phyloP scores from a whole-genome alignment of 306 rosid genomes.

The Fragaria vesca region DNA sequence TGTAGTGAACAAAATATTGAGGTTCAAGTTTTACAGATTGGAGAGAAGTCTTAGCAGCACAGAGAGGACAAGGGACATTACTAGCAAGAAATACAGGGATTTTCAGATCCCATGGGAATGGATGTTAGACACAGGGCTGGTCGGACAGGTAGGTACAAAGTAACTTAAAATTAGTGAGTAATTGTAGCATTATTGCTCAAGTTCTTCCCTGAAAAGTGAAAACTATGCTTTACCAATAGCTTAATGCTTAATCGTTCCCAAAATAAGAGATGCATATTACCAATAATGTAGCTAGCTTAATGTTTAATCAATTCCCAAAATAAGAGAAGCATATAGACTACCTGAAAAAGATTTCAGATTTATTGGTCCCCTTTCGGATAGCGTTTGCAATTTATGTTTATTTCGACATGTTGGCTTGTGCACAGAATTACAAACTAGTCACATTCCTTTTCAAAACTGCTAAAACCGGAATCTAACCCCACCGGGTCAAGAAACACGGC shows the following conservation, averaged over 20 bases:
- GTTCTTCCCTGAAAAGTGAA: constrained; percentile 16
- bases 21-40: constrained; percentile 48
- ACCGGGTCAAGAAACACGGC: too few species aligned
- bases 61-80: constrained; percentile 71
- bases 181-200: background rate
- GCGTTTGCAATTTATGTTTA: too few species aligned
- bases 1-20: constrained; percentile 2
- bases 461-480: too few species aligned
- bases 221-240: constrained; percentile 1
- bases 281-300: background rate
- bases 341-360: background rate
- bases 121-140: constrained; percentile 72
- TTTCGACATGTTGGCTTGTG: too few species aligned
- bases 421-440: too few species aligned
- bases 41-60: constrained; percentile 62
- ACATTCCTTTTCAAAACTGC: too few species aligned
- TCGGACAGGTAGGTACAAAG: constrained; percentile 57
- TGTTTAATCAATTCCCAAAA: background rate
- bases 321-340: background rate
- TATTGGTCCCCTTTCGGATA: background rate
- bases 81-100: constrained; percentile 63
- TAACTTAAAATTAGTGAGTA: background rate
- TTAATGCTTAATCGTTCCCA: background rate
- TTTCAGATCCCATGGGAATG: constrained; percentile 89
- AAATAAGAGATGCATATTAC: too few species aligned